Base-by-base conservation (phyloP, 768 basidiomycete species). In the Podaxis pistillaris region DNA sequence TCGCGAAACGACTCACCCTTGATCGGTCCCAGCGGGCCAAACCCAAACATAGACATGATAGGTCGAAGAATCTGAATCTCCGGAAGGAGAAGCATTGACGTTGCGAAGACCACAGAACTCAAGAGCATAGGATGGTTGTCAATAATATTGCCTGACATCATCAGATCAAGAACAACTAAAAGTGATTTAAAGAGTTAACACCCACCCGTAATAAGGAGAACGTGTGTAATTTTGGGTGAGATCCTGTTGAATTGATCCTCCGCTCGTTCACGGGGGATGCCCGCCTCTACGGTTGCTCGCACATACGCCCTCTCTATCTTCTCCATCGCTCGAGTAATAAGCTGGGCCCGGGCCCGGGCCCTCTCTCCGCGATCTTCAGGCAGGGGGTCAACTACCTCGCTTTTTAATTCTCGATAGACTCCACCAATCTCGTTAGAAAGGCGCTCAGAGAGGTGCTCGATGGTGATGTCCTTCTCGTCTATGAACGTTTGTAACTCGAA, bases 121-220 rank as follows among this genome's bases (percentile, higher is more conserved):
- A 75, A 41, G 1, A 78, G 61, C 12, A 59, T 46, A 6, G 78
- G 76, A 54, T 78, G 76, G 26, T 74, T 69, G 64, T 80, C 77
- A 3, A 66, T 66, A 17, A 79, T 62, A 40, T 79, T 75, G 7
- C 78, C 78, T 79, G 57, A 5, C 11, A 26, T 2, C 33, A 9
- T 33, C 33, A 9, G 8, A 33, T 33, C 8, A 33, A 33, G 33
- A 33, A 33, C 33, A 33, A 33, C 33, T 9, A 33, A 33, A 33
- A 33, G 1, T 33, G 33, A 33, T 33, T 33, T 6, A 33, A 9
- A 9, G 33, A 33, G 8, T 33, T 30, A 26, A 19, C n/a, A 8
- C n/a, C 17, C 36, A 65, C 66, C 66, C 6, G 52, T n/a, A 44
- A 67, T 26, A 13, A 61, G 37, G 3, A 67, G n/a, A n/a, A 54